Percentiles rank a stretch among this genome's conserved stretches.
Conservation (phyloP, 805 yeast genomes). For the Wickerhamomyces chambardii region DNA sequence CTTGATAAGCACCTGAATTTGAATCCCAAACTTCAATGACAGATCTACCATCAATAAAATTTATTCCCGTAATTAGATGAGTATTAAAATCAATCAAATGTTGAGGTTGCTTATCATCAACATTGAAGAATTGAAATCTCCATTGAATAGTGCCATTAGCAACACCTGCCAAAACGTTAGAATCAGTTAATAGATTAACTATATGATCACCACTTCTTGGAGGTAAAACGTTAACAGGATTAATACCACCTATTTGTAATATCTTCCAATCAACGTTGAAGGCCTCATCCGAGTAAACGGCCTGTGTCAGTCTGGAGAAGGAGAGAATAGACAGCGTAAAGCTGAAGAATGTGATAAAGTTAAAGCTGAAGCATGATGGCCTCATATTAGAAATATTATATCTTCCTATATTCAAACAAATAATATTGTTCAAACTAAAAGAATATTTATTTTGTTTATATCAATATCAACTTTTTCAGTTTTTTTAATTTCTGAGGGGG, state of each 20-base stretch:
- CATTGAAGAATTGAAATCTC: conserved; percentile 18
- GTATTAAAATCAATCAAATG: conserved; percentile 5
- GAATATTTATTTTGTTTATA: no score
- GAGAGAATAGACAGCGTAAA: no score
- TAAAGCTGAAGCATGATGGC: no score
- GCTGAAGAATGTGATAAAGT: no score
- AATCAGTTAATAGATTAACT: conserved; percentile 19
- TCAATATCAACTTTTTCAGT: no score
- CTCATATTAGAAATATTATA: no score
- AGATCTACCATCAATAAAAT: conserved; percentile 5
- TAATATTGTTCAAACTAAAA: no score
- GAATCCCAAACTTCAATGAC: conserved; percentile 14
- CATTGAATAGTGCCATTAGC: conserved; percentile 25
- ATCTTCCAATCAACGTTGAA: conserved; percentile 47
- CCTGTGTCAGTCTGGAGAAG: not conserved
- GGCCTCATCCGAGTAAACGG: conserved; percentile 41
- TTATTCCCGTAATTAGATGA: conserved; percentile 13
- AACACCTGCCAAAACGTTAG: conserved; percentile 23
- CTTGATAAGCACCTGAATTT: conserved; percentile 6
- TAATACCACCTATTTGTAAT: conserved; percentile 32
- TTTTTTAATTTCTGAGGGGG: no score
- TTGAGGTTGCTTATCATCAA: conserved; percentile 8
- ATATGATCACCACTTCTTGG: conserved; percentile 6
- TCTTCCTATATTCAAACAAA: no score
- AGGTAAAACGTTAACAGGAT: conserved; percentile 8